Conservation (phyloP, 1,139 yeast genomes). For the Ogataea hybrid region DNA sequence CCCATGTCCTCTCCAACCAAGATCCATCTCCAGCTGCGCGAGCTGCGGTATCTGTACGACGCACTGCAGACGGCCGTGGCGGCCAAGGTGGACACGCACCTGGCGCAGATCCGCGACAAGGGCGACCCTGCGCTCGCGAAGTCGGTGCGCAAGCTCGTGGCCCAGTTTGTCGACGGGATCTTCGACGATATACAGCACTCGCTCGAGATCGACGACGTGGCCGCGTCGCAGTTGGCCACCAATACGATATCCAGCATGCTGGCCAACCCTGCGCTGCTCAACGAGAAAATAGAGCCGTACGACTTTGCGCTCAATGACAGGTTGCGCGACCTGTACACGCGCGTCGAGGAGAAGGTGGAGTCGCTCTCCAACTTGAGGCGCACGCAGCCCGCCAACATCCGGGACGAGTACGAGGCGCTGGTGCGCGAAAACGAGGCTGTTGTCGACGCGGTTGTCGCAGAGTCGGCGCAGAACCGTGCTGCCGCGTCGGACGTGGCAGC, state of each 20-base stretch:
- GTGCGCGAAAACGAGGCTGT: constrained; percentile 19
- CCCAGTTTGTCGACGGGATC: constrained; percentile 44
- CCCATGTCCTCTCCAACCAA: constrained; percentile 25
- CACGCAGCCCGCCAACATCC: constrained; percentile 44
- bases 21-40: constrained; percentile 48
- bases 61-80: constrained; percentile 41
- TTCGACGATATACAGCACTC: constrained; percentile 54
- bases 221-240: constrained; percentile 18
- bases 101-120: constrained; percentile 9
- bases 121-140: constrained; percentile 24
- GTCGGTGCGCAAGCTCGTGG: constrained; percentile 43
- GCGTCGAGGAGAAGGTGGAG: constrained; percentile 58
- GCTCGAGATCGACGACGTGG: constrained; percentile 48
- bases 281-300: constrained; percentile 54
- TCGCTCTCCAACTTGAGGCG: constrained; percentile 51
- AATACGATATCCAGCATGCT: constrained; percentile 10
- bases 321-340: constrained; percentile 49
- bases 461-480: constrained; percentile 2
- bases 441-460: constrained; percentile 14
- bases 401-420: constrained; percentile 28
- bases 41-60: constrained; percentile 45
- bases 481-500: neutral
- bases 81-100: constrained; percentile 34
- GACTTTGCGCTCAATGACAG: constrained; percentile 55
- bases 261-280: constrained; percentile 18